Percentiles rank a stretch among this genome's conserved stretches.
Evolutionary conservation across 768 basidiomycete species (phyloP).

Genomic region (Phylloporus rhodoxanthus): DNA sequence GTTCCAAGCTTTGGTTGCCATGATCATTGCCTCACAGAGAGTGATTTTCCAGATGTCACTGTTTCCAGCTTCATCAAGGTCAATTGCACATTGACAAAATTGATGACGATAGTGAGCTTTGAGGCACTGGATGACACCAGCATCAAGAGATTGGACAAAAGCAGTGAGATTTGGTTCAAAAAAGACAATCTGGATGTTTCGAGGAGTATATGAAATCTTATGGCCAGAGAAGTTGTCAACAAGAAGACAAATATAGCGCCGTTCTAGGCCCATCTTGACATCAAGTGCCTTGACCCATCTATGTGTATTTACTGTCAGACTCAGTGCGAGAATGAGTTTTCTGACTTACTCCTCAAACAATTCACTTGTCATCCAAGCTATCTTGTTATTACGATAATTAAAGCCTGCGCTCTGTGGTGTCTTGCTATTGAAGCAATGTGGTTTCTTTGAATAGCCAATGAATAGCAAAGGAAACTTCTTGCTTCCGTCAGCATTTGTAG

Average conservation of each 20-base stretch:
- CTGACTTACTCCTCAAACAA: not conserved
- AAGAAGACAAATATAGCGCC: not conserved
- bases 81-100: not conserved
- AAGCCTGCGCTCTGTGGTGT: not conserved
- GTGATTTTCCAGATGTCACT: not conserved
- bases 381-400: not conserved
- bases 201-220: not conserved
- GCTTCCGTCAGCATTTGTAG: not conserved
- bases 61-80: not conserved
- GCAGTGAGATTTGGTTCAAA: not conserved
- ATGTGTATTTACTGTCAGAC: not conserved
- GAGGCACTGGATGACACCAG: not conserved
- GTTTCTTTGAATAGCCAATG: not conserved
- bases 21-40: not conserved
- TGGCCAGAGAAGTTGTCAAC: not conserved
- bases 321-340: not conserved
- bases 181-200: not conserved
- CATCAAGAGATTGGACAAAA: not conserved
- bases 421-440: not conserved
- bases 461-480: not conserved
- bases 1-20: not conserved
- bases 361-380: not conserved
- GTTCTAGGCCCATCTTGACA: not conserved
- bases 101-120: not conserved
- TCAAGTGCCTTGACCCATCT: not conserved